A percentile compares a stretch with the other conserved stretches of the same genome.
These are phyloP conservation scores for Malassezia globosa DNA, from an alignment of 1,284 basidiomycete species.

Conservation along the genomic window DNA sequence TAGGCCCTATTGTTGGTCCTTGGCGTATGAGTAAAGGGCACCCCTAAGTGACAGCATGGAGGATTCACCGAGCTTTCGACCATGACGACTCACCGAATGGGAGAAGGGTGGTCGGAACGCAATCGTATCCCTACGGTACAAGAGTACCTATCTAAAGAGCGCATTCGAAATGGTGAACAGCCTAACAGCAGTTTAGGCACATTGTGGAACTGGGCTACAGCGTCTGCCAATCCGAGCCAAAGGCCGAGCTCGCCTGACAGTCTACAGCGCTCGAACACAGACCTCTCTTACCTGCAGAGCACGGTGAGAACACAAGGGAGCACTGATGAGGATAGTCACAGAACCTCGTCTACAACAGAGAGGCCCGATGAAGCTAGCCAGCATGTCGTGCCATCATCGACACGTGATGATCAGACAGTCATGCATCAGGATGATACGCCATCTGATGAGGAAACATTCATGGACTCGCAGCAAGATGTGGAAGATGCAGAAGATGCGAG, in stretches of 20 bases:
- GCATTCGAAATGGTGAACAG: not conserved
- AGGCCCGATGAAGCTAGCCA: not conserved
- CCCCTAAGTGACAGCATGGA: no score
- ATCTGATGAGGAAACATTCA: not conserved
- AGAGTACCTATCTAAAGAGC: conserved; percentile 13
- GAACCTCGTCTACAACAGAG: not conserved
- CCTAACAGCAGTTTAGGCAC: not conserved
- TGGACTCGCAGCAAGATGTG: not conserved
- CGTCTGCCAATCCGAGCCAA: not conserved
- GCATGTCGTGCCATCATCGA: not conserved
- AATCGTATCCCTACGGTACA: conserved; percentile 35
- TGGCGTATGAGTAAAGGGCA: no score
- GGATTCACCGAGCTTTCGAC: no score
- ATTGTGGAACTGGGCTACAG: not conserved
- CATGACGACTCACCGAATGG: conserved; percentile 26
- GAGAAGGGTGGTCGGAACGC: conserved; percentile 36
- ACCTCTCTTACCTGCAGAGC: not conserved
- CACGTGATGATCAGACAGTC: not conserved
- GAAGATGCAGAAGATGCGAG: not conserved
- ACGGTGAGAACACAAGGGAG: not conserved
- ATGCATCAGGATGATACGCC: not conserved
- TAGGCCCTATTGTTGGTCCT: no score
- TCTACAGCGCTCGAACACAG: not conserved
- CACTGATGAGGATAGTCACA: not conserved
- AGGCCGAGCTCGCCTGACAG: not conserved